Base-by-base conservation (phyloP, 202 grass and related monocot species). In the Bolboschoenoplectus hybrid region DNA sequence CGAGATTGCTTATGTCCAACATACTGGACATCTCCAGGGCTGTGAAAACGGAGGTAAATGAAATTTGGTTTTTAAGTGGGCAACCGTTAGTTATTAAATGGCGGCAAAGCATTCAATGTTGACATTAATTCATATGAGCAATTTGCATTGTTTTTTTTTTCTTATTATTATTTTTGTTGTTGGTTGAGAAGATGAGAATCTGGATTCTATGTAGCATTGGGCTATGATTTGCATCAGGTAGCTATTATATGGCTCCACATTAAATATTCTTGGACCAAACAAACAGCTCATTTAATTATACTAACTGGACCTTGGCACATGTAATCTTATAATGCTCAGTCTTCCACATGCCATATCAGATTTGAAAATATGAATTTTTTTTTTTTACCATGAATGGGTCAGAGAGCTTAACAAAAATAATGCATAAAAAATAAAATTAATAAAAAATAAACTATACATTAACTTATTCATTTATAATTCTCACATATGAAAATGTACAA, bases 41-140 rank as follows among this genome's bases (percentile, higher is more conserved):
- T 41, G 1, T 46, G 17, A n/a, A 55, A 84, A 50, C 13, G 63
- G 81, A 56, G 64, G 45, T 70, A 32, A 84, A 68, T 51, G 7
- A 53, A 19, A 57, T 84, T 53, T 35, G 45, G 13, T 55, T 68
- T 50, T 69, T 6, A 65, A 83, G 57, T 83, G 46, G 60, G 9
- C 41, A 83, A 68, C 81, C 45, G 32, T 84, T 83, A 39, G 9
- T 63, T 84, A 70, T 57, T 70, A 84, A 68, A 68, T 84, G 81
- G 64, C 64, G 64, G 26, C 81, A 84, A 84, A 57, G 81, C 63
- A 84, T 67, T 84, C 34, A 84, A 84, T 70, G 81, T 10, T 14
- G 9, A 84, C 43, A 67, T 56, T 68, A 67, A 83, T 52, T 63
- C 7, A 12, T 5, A 39, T 34, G 55, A 64, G 40, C 55, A 82